Evolutionary conservation across 164 flowering plant genomes (phyloP), one percentile per base, ranked within the genome.

Genomic region (Aristolochia fimbriata): DNA sequence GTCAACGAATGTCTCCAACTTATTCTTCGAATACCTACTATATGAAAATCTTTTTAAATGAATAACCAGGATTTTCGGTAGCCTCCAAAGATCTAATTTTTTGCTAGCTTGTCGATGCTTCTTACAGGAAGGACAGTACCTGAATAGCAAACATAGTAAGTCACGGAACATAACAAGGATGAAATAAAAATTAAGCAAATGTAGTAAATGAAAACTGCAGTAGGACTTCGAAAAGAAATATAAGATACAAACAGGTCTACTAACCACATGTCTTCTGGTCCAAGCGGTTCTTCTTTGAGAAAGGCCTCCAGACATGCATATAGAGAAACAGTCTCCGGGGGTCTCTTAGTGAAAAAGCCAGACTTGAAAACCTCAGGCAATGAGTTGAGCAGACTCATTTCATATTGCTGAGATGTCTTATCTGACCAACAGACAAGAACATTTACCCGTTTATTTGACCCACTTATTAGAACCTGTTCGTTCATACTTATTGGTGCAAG

Each of bases 181-280:
- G 43, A 10, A 37, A 37, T 10, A 37, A 37, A 31, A 37, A 37
- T 6, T 10, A 37, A 3, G 43, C 43, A 37, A 37, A 37, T 3
- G 9, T 3, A 37, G 19, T 27, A 49, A 49, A 6, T 49, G 19
- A 1, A 8, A 17, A 49, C 52, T 49, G 52, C 52, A 49, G 4
- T 49, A 20, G 4, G 3, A 49, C 14, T 49, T 37, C 8, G 43
- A 7, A 37, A 37, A 37, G 43, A 37, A 37, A 27, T 7, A 37
- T 37, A 37, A 41, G 25, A 41, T 45, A 23, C 31, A 15, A 19
- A 37, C 51, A 37, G 33, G 19, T 43, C 23, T 33, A 78, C 89
- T 85, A 1, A 92, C 98, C 96, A 92, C 96, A 89, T 92, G 66
- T 93, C 97, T 60, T 90, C 97, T 45, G 96, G 98, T 70, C 98